Base-by-base conservation (phyloP, 2,329 filamentous ascomycete genomes). In the Purpureocillium lavendulum region DNA sequence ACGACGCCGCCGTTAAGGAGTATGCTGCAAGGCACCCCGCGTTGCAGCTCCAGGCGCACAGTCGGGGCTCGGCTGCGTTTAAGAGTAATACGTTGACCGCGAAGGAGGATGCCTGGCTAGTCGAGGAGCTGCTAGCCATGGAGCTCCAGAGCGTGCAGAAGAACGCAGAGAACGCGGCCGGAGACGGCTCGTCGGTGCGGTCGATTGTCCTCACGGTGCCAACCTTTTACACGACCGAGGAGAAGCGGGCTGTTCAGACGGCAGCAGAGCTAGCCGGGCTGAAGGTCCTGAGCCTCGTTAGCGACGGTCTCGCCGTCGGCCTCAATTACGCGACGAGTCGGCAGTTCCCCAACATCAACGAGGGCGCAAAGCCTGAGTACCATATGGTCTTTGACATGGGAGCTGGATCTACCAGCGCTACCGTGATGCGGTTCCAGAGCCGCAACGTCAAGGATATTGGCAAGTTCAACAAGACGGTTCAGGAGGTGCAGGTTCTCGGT, bases 341-440 rank as follows among this genome's bases (percentile, higher is more conserved):
- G 53, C 87, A 84, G 13, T 98, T 97, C 62, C 87, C 89, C 30
- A 87, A 78, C 52, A 71, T 92, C 44, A 84, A 78, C 40, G 82
- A 92, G 39, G 87, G 87, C 40, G 83, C 77, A 48, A 88, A 88
- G 67, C 83, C 92, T 1, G 92, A 98, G 63, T 78, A 89, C 52
- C 87, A 98, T 65, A 67, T 98, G 59, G 79, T 98, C 24, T 98
- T 92, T 56, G 92, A 98, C 58, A 97, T 98, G 89, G 92, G 92
- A 49, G 89, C 92, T 49, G 92, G 92, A 4, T 96, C 87, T 34
- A 85, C 90, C 26, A 94, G 87, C 52, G 90, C 90, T 4, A 92
- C 88, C 7, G 70, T 98, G 38, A 66, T 98, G 58, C 84, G 82
- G 53, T 95, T 98, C 66, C 89, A 96, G 61, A 84, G 85, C 57